Conservation (phyloP, 495 filamentous ascomycete genomes). For the Entonaema liquescens region DNA sequence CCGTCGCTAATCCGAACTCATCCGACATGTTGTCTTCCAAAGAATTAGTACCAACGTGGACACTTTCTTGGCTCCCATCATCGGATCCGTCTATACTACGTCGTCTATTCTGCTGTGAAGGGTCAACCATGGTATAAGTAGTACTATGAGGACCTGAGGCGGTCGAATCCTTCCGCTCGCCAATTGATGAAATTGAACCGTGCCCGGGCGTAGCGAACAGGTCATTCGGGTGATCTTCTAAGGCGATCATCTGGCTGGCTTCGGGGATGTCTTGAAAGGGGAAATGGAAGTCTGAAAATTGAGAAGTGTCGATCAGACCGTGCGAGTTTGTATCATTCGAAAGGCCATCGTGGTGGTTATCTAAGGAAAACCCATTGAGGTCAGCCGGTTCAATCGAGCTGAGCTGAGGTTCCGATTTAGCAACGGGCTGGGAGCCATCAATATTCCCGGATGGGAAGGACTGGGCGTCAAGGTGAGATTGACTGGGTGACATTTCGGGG, state of each 20-base stretch:
- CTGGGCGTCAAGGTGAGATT: conserved; percentile 43
- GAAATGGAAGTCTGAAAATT: conserved; percentile 59
- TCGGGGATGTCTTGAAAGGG: conserved; percentile 52
- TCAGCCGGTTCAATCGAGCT: conserved; percentile 39
- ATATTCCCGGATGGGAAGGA: conserved; percentile 43
- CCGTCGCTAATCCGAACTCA: conserved; percentile 60
- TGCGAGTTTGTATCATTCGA: conserved; percentile 35
- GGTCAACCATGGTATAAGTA: conserved; percentile 32
- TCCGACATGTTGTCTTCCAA: conserved; percentile 61
- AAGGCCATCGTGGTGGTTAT: conserved; percentile 42
- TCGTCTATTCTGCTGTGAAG: conserved; percentile 38
- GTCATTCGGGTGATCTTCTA: conserved; percentile 55
- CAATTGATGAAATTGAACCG: conserved; percentile 51
- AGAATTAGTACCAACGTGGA: conserved; percentile 53
- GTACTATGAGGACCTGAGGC: conserved; percentile 41
- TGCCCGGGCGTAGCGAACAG: conserved; percentile 49
- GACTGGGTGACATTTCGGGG: conserved; percentile 46
- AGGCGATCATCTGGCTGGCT: conserved; percentile 51
- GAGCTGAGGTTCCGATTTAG: conserved; percentile 39
- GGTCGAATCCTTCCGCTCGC: conserved; percentile 52
- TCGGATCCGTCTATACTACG: conserved; percentile 56
- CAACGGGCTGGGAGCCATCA: conserved; percentile 41
- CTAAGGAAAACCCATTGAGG: conserved; percentile 46
- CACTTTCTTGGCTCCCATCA: conserved; percentile 58
- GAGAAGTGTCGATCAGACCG: conserved; percentile 45